Evolutionary conservation across 495 filamentous ascomycete genomes (phyloP).

Genomic region (Corynascus novoguineensis): DNA sequence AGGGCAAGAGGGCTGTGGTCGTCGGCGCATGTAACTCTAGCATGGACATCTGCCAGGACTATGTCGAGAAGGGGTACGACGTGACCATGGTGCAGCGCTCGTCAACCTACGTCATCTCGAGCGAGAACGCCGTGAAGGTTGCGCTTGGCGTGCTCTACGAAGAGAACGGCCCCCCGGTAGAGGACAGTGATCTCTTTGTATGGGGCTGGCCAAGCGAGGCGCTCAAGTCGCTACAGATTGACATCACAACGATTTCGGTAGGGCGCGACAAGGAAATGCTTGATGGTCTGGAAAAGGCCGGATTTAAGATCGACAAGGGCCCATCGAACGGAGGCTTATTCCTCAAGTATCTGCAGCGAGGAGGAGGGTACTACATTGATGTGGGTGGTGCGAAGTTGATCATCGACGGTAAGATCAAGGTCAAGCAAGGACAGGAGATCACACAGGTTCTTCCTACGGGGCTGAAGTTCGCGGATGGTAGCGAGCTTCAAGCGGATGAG

Average conservation of each 20-base stretch:
- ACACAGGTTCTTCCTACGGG: slow-evolving; percentile 54
- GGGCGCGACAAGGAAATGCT: slow-evolving; percentile 50
- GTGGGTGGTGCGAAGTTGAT: slow-evolving; percentile 71
- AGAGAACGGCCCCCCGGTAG: slow-evolving; percentile 54
- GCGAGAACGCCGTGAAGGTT: slow-evolving; percentile 42
- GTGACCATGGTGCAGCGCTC: slow-evolving; percentile 81
- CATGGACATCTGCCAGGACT: slow-evolving; percentile 81
- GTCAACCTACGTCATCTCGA: slow-evolving; percentile 63
- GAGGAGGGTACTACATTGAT: slow-evolving; percentile 79
- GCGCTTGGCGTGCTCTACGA: slow-evolving; percentile 56
- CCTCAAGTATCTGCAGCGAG: slow-evolving; percentile 69
- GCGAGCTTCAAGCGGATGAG: slow-evolving; percentile 66
- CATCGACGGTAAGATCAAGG: slow-evolving; percentile 66
- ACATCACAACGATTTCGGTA: slow-evolving; percentile 44
- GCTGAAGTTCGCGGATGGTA: slow-evolving; percentile 61
- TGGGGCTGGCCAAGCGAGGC: slow-evolving; percentile 55
- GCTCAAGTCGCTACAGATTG: slow-evolving; percentile 49
- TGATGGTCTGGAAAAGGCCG: slow-evolving; percentile 57
- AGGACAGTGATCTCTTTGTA: slow-evolving; percentile 58
- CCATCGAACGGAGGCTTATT: slow-evolving; percentile 60
- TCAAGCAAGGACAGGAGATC: slow-evolving; percentile 68
- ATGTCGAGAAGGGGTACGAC: slow-evolving; percentile 71
- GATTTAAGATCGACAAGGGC: slow-evolving; percentile 65
- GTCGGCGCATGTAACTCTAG: slow-evolving; percentile 77
- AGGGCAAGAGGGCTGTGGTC: slow-evolving; percentile 64